Evolutionary conservation across 1,284 basidiomycete genomes (phyloP), one percentile per base, ranked within the genome.

Genomic region (Heliocybe sulcata): DNA sequence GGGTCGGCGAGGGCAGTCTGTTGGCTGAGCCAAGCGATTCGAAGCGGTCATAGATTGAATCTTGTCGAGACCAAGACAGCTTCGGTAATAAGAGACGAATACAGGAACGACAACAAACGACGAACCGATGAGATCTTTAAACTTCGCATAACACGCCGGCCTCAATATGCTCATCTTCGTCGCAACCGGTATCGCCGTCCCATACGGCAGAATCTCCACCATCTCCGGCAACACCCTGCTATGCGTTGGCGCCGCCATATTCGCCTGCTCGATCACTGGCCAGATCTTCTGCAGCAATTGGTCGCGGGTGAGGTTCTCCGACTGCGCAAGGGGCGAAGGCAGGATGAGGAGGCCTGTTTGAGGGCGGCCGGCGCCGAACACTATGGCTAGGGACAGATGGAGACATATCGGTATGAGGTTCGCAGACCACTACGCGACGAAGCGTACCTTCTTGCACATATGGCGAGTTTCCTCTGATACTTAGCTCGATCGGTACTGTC

Each of bases 321-420:
- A 74, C 27, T 23, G 47, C 4, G 12, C 47, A 0, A 70, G 61
- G 12, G 77, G 77, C 0, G 80, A 77, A 0, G 80, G 80, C n/a
- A 83, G 69, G 54, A 85, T 75, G 11, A 85, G 67, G 2, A 73
- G 77, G 3, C 83, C 83, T 4, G 76, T 70, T 56, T 80, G 78
- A 3, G 80, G 73, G 45, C 75, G 68, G 4, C 72, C 77, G 19
- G 77, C 71, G 6, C 84, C 83, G 52, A 85, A 85, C 49, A 86
- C 75, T 58, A 85, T 75, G 25, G 77, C 81, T 58, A 77, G 75
- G n/a, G n/a, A n/a, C n/a, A n/a, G n/a, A n/a, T n/a, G n/a, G n/a
- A n/a, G n/a, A n/a, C n/a, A n/a, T n/a, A n/a, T n/a, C n/a, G n/a
- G n/a, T n/a, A n/a, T n/a, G n/a, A n/a, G n/a, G n/a, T n/a, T n/a